phyloP scores from a whole-genome alignment of 176 grass and related monocot species.

The Saccharum officinarum region DNA sequence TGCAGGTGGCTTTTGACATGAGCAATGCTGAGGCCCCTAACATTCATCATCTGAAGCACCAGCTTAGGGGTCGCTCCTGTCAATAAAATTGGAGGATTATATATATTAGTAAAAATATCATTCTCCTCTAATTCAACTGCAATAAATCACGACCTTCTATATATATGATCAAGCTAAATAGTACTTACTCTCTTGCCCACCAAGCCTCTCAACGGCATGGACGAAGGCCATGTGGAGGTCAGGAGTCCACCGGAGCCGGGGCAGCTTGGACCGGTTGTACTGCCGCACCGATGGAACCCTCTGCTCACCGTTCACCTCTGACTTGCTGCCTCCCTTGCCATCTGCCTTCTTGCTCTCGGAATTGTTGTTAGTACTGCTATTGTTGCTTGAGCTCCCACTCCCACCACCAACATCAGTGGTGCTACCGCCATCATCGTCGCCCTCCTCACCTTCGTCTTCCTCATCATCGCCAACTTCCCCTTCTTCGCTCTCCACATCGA shows the following conservation, averaged over 20 bases:
- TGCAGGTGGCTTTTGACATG: constrained; percentile 99
- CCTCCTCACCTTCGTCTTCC: background rate
- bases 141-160: background rate
- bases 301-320: constrained; percentile 35
- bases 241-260: constrained; percentile 89
- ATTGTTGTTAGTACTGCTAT: constrained; percentile 50
- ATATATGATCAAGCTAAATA: background rate
- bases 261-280: constrained; percentile 84
- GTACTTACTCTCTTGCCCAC: constrained; percentile 92
- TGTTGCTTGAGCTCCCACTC: constrained; percentile 61
- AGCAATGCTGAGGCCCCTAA: constrained; percentile 91
- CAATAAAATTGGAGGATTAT: background rate
- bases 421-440: constrained; percentile 50
- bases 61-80: constrained; percentile 94
- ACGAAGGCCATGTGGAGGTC: constrained; percentile 91
- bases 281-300: constrained; percentile 62
- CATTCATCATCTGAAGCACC: constrained; percentile 99
- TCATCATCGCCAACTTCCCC: constrained; percentile 36
- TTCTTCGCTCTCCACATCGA: constrained; percentile 37
- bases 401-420: constrained; percentile 44
- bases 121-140: background rate
- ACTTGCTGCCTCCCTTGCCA: background rate
- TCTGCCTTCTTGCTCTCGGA: constrained; percentile 27
- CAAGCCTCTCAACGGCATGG: constrained; percentile 83
- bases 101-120: background rate